Percentiles rank a stretch among this genome's conserved stretches.
These are phyloP conservation scores for Mucor saturninus DNA, from an alignment of 371 early-diverging fungal genomes.

Conservation along the genomic window DNA sequence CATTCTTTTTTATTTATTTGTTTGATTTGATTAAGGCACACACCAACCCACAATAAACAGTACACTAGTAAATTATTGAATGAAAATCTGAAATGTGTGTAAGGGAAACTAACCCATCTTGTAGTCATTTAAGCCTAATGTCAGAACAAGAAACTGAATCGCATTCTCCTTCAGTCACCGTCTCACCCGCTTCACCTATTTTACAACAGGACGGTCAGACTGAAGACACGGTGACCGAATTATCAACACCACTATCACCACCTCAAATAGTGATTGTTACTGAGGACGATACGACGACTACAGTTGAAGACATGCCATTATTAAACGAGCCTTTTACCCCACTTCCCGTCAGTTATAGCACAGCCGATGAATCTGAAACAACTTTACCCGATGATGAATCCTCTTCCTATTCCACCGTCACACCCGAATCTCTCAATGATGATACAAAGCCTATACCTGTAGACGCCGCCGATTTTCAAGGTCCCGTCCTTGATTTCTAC, in stretches of 20 bases:
- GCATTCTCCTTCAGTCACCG: neutral
- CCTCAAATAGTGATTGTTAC: constrained; percentile 9
- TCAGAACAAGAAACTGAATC: constrained; percentile 2
- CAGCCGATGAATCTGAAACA: constrained; percentile 6
- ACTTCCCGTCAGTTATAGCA: neutral
- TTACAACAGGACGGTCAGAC: neutral
- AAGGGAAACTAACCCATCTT: no score
- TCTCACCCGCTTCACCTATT: neutral
- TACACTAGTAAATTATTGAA: no score
- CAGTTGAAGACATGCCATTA: neutral
- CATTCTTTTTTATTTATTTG: neutral
- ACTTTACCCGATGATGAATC: constrained; percentile 17
- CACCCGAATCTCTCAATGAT: constrained; percentile 23
- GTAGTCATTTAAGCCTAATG: neutral
- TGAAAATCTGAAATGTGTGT: no score
- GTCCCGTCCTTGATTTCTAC: constrained; percentile 40
- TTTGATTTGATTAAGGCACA: neutral
- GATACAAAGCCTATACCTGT: constrained; percentile 16
- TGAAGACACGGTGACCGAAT: neutral
- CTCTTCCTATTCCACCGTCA: constrained; percentile 18
- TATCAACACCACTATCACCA: neutral
- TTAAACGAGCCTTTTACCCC: constrained; percentile 13
- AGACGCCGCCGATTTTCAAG: constrained; percentile 21
- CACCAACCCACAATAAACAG: neutral
- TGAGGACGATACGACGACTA: neutral